A percentile compares a stretch with the other conserved stretches of the same genome.
These are phyloP conservation scores for Dioscorea alata DNA, from an alignment of 106 monocot genomes.

Conservation along the genomic window DNA sequence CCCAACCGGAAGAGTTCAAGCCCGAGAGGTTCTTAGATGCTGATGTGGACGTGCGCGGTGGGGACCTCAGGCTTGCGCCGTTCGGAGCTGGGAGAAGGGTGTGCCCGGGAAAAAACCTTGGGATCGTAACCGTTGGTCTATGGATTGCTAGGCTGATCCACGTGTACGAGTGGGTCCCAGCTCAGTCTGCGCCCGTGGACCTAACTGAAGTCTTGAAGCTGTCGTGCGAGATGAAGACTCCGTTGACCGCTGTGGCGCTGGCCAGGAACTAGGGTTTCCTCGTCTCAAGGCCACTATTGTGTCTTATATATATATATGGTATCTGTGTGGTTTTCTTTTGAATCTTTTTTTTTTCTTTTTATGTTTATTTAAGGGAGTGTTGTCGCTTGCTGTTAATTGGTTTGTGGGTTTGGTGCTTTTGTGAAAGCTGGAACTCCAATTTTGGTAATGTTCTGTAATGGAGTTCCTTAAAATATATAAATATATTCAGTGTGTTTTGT, in stretches of 20 bases:
- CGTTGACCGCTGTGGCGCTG: slow-evolving; percentile 26
- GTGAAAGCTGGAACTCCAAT: too few relatives aligned
- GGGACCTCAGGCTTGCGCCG: slow-evolving; percentile 39
- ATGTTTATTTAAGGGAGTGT: too few relatives aligned
- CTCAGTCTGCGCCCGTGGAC: slow-evolving; percentile 10
- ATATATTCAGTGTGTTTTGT: too few relatives aligned
- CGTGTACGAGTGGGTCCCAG: slow-evolving; percentile 33
- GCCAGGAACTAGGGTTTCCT: slow-evolving; percentile 2
- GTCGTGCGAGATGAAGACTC: slow-evolving; percentile 54
- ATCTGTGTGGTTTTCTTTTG: too few relatives aligned
- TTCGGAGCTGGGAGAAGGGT: slow-evolving; percentile 54
- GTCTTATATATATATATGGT: too few relatives aligned
- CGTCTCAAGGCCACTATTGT: too few relatives aligned
- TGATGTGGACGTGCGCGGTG: slow-evolving; percentile 49
- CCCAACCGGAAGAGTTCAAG: slow-evolving; percentile 15
- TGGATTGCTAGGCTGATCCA: slow-evolving; percentile 51
- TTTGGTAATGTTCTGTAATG: too few relatives aligned
- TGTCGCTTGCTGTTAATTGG: too few relatives aligned
- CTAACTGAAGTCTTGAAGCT: slow-evolving; percentile 44
- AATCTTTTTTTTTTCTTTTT: too few relatives aligned
- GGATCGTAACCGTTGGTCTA: slow-evolving; percentile 28
- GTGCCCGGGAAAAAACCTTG: slow-evolving; percentile 55
- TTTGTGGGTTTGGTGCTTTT: too few relatives aligned
- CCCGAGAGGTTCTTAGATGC: slow-evolving; percentile 35
- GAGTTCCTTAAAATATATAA: too few relatives aligned